Evolutionary conservation across 371 early-diverging fungal species (phyloP).

Genomic region (Mucor irregularis): DNA sequence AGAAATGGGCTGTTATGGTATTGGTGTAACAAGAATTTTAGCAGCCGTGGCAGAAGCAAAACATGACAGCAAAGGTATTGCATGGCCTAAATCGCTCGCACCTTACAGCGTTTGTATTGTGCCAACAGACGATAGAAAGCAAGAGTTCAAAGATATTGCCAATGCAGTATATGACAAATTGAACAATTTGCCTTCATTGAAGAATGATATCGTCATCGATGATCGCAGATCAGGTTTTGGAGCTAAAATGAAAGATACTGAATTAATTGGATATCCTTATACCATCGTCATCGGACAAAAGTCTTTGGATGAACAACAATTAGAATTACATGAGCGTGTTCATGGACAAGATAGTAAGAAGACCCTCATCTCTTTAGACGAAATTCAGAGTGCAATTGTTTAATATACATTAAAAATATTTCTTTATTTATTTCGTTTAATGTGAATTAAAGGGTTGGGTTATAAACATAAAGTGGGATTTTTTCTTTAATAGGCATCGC

Average conservation of each 20-base stretch:
- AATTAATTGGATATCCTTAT: constrained; percentile 73
- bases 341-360: constrained; percentile 28
- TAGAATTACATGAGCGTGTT: constrained; percentile 65
- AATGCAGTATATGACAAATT: constrained; percentile 50
- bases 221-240: constrained; percentile 67
- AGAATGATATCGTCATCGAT: constrained; percentile 56
- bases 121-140: constrained; percentile 52
- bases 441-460: too few relatives aligned
- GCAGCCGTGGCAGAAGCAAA: constrained; percentile 78
- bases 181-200: neutral
- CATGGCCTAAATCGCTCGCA: constrained; percentile 77
- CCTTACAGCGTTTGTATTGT: constrained; percentile 73
- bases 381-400: too few relatives aligned
- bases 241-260: constrained; percentile 74
- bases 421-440: neutral
- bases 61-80: constrained; percentile 67
- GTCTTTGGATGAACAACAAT: constrained; percentile 41
- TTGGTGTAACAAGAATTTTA: constrained; percentile 81
- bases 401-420: neutral
- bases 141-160: constrained; percentile 35
- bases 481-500: constrained; percentile 43
- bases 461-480: too few relatives aligned
- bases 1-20: constrained; percentile 93
- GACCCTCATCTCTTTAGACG: neutral
- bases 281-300: constrained; percentile 68